Percentiles rank a stretch among this genome's conserved stretches.
Conservation (phyloP, 805 yeast species). For the Candida cerambycidarum region DNA sequence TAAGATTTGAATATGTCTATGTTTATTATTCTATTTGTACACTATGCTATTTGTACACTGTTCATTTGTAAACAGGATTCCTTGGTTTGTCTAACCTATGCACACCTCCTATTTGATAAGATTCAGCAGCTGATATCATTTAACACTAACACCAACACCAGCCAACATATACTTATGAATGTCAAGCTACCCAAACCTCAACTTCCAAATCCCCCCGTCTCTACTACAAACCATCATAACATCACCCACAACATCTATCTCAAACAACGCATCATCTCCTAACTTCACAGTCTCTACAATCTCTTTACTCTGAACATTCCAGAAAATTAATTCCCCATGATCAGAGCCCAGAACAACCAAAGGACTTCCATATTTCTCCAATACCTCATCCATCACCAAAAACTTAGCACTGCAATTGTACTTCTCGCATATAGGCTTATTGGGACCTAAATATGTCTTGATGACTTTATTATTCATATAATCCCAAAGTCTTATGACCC, state of each 20-base stretch:
- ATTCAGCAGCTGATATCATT: no score
- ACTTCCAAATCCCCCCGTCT: constrained; percentile 5
- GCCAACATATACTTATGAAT: no score
- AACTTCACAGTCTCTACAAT: constrained; percentile 31
- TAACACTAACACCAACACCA: no score
- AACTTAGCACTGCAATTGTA: constrained; percentile 56
- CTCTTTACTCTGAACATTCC: constrained; percentile 67
- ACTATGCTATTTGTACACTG: no score
- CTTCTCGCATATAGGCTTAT: constrained; percentile 45
- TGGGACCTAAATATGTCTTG: constrained; percentile 56
- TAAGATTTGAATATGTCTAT: no score
- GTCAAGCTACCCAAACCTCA: no score
- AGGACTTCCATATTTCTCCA: constrained; percentile 27
- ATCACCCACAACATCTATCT: constrained; percentile 35
- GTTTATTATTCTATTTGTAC: no score
- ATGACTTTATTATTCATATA: constrained; percentile 78
- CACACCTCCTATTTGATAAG: no score
- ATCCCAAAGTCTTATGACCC: constrained; percentile 79
- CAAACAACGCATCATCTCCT: constrained; percentile 22
- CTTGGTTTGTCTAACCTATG: no score
- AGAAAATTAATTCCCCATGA: constrained; percentile 49
- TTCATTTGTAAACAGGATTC: no score
- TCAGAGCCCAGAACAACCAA: constrained; percentile 65
- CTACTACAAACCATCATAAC: constrained; percentile 29
- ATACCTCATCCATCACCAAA: constrained; percentile 29